phyloP scores from a whole-genome alignment of 2,329 filamentous ascomycete species.

The Colletotrichum sp. region DNA sequence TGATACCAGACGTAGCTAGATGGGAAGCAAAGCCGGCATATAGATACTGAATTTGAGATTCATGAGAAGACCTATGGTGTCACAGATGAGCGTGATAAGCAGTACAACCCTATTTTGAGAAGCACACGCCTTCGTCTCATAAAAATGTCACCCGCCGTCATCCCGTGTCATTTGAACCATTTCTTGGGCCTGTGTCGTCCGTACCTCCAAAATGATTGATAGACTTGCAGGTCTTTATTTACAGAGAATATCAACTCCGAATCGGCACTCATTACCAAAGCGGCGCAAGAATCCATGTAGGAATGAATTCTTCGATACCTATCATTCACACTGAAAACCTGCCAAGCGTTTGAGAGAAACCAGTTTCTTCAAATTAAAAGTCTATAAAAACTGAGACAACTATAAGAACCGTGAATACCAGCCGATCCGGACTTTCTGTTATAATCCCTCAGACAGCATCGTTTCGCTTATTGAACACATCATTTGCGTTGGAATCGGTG shows the following conservation, averaged over 20 bases:
- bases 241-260: not conserved
- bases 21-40: not conserved
- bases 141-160: not conserved
- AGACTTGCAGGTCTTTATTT: accelerated
- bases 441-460: not conserved
- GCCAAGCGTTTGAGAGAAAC: accelerated
- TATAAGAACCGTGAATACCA: not conserved
- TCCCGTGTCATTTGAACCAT: no score
- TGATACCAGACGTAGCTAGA: not conserved
- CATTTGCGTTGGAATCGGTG: not conserved
- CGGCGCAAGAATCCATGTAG: not conserved
- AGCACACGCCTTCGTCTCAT: not conserved
- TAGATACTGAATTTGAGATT: not conserved
- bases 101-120: not conserved
- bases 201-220: accelerated
- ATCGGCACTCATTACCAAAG: not conserved
- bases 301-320: accelerated
- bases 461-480: not conserved
- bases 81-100: not conserved
- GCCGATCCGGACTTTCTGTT: not conserved
- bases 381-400: not conserved
- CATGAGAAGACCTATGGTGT: not conserved
- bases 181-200: not conserved
- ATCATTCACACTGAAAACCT: not conserved
- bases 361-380: not conserved